A percentile compares a stretch with the other conserved stretches of the same genome.
These are phyloP conservation scores for Torulaspora globosa DNA, from an alignment of 1,139 yeast genomes.

Conservation along the genomic window DNA sequence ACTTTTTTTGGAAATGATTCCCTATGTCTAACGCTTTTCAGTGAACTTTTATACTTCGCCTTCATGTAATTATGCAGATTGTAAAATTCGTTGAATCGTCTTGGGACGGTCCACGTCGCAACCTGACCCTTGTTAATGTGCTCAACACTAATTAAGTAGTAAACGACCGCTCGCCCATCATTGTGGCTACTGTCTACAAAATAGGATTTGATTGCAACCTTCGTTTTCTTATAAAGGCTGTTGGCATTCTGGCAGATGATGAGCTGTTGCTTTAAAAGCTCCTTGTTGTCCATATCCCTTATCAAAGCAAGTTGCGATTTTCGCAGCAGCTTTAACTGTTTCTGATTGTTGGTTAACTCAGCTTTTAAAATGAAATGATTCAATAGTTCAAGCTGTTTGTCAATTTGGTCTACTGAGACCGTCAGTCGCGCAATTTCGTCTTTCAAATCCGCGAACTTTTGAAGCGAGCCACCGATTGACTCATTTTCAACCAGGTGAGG, in stretches of 20 bases:
- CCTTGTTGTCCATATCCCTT: constrained; percentile 67
- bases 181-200: constrained; percentile 47
- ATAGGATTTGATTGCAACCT: constrained; percentile 62
- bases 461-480: neutral
- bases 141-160: constrained; percentile 75
- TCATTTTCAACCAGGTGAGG: neutral
- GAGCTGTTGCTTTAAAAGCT: constrained; percentile 72
- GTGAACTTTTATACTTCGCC: constrained; percentile 46
- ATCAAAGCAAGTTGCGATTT: constrained; percentile 64
- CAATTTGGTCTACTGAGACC: constrained; percentile 54
- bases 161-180: constrained; percentile 58
- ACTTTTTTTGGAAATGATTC: constrained; percentile 39
- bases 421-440: constrained; percentile 51
- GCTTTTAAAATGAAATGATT: constrained; percentile 72
- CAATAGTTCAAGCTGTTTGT: constrained; percentile 59
- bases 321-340: constrained; percentile 61
- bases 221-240: constrained; percentile 68
- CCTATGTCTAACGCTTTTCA: constrained; percentile 59
- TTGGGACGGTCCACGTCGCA: constrained; percentile 86
- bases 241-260: constrained; percentile 80
- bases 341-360: constrained; percentile 68
- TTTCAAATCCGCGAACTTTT: constrained; percentile 46
- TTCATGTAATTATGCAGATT: constrained; percentile 64
- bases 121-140: constrained; percentile 47
- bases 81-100: constrained; percentile 82